phyloP scores from a whole-genome alignment of 2,329 filamentous ascomycete genomes.

The Colletotrichum scovillei region DNA sequence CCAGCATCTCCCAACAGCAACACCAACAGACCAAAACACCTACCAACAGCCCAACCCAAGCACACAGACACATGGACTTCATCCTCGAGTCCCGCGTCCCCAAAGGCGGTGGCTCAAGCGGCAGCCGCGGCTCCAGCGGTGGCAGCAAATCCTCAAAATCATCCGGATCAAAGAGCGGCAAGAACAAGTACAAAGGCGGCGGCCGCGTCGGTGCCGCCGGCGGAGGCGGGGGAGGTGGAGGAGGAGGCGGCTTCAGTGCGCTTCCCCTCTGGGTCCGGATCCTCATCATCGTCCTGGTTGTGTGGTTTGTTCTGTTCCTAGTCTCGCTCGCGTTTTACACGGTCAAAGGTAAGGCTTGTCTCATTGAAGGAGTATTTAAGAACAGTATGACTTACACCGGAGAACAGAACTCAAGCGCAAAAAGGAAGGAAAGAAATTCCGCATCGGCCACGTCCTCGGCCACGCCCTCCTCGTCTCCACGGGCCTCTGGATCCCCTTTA shows the following conservation, averaged over 20 bases:
- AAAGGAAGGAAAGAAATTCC: conserved; percentile 34
- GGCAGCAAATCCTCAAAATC: not conserved
- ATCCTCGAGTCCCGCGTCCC: conserved; percentile 22
- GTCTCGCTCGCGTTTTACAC: conserved; percentile 10
- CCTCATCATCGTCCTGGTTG: conserved; percentile 33
- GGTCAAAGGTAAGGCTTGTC: conserved; percentile 2
- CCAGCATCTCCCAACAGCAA: too few relatives aligned
- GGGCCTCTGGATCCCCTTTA: conserved; percentile 39
- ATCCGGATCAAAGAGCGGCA: conserved; percentile 13
- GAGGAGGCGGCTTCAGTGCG: conserved; percentile 13
- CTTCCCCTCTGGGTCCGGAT: conserved; percentile 34
- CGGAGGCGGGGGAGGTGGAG: not conserved
- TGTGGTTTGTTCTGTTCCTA: conserved; percentile 30
- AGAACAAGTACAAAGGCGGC: conserved; percentile 25
- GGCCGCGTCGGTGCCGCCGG: conserved; percentile 8
- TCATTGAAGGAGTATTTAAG: not conserved
- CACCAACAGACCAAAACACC: not conserved
- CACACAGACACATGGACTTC: conserved; percentile 19
- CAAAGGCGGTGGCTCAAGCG: conserved; percentile 29
- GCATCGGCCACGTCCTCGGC: conserved; percentile 27
- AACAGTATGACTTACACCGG: not conserved
- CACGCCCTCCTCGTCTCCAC: conserved; percentile 30
- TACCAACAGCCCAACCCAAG: not conserved
- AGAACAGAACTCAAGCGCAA: conserved; percentile 29
- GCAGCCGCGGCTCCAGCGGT: conserved; percentile 2